phyloP scores from a whole-genome alignment of 2,329 filamentous ascomycete species.

The Sporothrix curviconia region DNA sequence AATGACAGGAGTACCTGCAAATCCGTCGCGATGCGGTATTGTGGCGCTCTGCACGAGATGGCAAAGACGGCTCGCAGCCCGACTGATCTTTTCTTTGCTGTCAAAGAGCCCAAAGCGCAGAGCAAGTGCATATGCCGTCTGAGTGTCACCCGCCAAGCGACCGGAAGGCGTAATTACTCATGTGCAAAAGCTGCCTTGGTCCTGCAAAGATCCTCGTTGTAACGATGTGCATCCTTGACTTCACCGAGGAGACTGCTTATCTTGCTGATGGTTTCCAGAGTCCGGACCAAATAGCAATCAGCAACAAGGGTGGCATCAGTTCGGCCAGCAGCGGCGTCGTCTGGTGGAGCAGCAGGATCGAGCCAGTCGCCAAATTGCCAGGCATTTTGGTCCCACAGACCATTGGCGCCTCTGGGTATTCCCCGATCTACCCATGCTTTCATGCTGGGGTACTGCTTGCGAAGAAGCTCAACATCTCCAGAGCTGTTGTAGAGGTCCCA shows the following conservation, averaged over 20 bases:
- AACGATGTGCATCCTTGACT: neutral
- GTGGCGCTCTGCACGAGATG: neutral
- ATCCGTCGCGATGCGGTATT: constrained; percentile 21
- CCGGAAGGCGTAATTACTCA: neutral
- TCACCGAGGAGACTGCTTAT: neutral
- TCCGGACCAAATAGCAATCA: constrained; percentile 20
- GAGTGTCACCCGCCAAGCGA: neutral
- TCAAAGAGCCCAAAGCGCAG: neutral
- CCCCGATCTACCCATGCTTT: neutral
- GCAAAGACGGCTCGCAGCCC: neutral
- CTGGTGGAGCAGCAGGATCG: constrained; percentile 38
- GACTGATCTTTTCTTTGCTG: neutral
- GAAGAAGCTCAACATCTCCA: neutral
- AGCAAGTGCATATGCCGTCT: neutral
- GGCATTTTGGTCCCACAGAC: neutral
- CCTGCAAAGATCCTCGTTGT: neutral
- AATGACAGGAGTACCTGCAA: constrained; percentile 23
- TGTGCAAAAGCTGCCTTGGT: neutral
- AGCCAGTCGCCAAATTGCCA: constrained; percentile 1
- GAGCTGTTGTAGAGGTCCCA: neutral
- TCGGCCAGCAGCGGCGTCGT: constrained; percentile 33
- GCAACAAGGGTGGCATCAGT: constrained; percentile 30
- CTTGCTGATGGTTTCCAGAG: neutral
- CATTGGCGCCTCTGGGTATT: neutral
- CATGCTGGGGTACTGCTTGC: neutral